Evolutionary conservation across 2,329 filamentous ascomycete species (phyloP).

Genomic region (Trichoderma sp.): DNA sequence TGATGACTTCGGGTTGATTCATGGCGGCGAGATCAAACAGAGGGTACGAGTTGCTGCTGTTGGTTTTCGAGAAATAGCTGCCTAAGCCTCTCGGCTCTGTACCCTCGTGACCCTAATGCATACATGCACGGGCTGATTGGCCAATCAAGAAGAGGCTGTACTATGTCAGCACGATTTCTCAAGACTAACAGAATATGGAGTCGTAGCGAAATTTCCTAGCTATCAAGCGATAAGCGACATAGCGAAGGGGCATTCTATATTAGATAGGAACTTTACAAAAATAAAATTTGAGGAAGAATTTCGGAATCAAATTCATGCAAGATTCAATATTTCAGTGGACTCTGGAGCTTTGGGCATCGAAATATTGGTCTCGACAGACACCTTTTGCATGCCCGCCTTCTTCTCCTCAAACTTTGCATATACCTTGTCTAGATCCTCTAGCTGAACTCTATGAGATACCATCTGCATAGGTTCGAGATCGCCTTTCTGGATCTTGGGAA

Average conservation of each 20-base stretch:
- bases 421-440: conserved; percentile 69
- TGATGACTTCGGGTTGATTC: not conserved
- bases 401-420: conserved; percentile 60
- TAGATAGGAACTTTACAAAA: not conserved
- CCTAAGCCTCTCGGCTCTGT: not conserved
- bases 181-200: not conserved
- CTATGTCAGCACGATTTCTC: not conserved
- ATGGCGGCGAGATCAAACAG: not conserved
- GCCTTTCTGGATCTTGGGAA: conserved; percentile 62
- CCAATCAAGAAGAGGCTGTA: not conserved
- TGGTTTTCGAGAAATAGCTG: not conserved
- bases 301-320: conserved; percentile 4
- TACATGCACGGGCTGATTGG: not conserved
- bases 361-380: conserved; percentile 62
- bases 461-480: conserved; percentile 74
- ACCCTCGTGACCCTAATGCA: not conserved
- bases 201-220: not conserved
- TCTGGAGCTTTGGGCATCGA: conserved; percentile 46
- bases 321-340: conserved; percentile 44
- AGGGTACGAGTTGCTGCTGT: not conserved
- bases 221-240: not conserved
- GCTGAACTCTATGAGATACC: conserved; percentile 71
- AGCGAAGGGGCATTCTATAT: not conserved
- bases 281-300: not conserved
- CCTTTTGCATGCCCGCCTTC: conserved; percentile 75